Conservation (phyloP, 2,329 filamentous ascomycete species). For the Davidsoniella virescens region DNA sequence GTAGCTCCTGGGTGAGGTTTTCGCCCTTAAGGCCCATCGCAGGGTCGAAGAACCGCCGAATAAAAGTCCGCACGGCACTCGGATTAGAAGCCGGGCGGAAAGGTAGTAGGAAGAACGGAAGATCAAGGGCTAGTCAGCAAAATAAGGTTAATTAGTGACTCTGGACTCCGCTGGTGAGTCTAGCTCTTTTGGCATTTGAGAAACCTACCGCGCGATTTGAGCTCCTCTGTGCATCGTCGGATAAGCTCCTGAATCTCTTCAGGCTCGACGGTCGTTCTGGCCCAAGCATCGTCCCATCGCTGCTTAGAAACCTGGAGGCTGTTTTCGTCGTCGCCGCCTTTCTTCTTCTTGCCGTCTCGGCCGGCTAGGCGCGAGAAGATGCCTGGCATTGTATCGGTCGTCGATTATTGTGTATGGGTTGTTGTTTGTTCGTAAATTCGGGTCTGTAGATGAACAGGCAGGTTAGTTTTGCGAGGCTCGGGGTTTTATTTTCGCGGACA, state of each 20-base stretch:
- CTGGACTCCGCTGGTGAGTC: neutral
- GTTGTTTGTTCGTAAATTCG: neutral
- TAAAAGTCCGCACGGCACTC: slow-evolving; percentile 77
- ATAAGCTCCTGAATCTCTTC: slow-evolving; percentile 86
- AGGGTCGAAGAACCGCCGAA: slow-evolving; percentile 79
- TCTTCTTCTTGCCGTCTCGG: slow-evolving; percentile 62
- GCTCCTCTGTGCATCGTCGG: slow-evolving; percentile 68
- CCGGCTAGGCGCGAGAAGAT: slow-evolving; percentile 53
- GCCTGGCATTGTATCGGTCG: slow-evolving; percentile 32
- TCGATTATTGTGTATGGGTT: neutral
- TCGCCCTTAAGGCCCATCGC: slow-evolving; percentile 50
- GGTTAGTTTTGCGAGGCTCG: neutral
- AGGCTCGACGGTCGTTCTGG: slow-evolving; percentile 63
- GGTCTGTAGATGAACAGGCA: neutral
- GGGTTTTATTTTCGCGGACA: no score
- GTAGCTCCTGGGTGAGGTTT: slow-evolving; percentile 64
- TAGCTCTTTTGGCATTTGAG: neutral
- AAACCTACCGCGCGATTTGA: slow-evolving; percentile 78
- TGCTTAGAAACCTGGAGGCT: slow-evolving; percentile 45
- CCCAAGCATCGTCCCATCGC: slow-evolving; percentile 77
- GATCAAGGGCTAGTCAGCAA: slow-evolving; percentile 52
- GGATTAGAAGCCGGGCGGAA: slow-evolving; percentile 89
- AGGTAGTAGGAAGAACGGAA: slow-evolving; percentile 82
- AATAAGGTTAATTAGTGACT: neutral
- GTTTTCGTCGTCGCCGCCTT: slow-evolving; percentile 32